Conservation (phyloP, 441 rosid species). For the Kokia cookei region DNA sequence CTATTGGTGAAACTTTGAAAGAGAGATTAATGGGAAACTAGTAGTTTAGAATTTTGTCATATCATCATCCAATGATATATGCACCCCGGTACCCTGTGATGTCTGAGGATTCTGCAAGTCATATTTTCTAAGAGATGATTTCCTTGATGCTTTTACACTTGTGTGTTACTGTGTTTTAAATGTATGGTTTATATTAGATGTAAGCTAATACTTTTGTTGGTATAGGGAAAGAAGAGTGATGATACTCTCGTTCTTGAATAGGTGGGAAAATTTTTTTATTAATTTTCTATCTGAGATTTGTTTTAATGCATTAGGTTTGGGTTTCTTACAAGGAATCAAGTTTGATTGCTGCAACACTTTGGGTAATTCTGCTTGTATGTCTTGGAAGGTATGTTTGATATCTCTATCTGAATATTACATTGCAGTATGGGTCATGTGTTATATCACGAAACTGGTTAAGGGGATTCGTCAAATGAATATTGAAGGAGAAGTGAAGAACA, state of each 20-base stretch:
- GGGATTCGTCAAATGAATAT: not conserved
- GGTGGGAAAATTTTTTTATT: not conserved
- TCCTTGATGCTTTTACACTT: not conserved
- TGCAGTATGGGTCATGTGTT: not conserved
- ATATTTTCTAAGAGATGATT: not conserved
- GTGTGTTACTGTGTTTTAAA: not conserved
- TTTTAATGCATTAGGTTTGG: constrained; percentile 45
- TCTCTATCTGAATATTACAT: not conserved
- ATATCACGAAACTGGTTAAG: not conserved
- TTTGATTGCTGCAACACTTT: constrained; percentile 32
- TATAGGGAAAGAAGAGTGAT: not conserved
- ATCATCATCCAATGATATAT: not conserved
- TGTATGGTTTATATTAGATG: not conserved
- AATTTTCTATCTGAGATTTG: not conserved
- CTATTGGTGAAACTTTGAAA: not conserved
- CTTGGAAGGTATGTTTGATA: constrained; percentile 50
- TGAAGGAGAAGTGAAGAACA: not conserved
- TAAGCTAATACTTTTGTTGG: not conserved
- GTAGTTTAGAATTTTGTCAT: not conserved
- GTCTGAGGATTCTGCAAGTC: not conserved
- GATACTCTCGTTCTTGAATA: not conserved
- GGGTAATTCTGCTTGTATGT: constrained; percentile 58
- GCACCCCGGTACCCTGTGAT: not conserved
- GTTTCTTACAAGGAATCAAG: constrained; percentile 58
- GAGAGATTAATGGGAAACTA: not conserved